Percentiles rank a stretch among this genome's conserved stretches.
Conservation (phyloP, 2,329 filamentous ascomycete genomes). For the Pseudogymnoascus sp. region DNA sequence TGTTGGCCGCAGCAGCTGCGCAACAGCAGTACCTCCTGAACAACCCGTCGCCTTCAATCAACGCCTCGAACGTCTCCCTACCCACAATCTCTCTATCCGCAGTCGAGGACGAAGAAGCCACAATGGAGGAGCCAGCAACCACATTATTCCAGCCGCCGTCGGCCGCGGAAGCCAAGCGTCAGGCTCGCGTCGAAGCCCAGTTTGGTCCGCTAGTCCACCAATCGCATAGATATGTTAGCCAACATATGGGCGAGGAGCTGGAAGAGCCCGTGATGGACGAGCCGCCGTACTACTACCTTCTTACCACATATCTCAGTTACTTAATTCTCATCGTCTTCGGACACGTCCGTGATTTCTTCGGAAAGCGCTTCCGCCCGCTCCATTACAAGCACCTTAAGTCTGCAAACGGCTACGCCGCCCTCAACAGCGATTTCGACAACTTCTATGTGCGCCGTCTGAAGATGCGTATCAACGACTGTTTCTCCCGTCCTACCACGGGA, state of each 20-base stretch:
- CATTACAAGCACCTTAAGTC: conserved; percentile 73
- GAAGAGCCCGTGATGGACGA: conserved; percentile 84
- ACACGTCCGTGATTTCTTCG: conserved; percentile 94
- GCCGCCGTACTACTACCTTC: conserved; percentile 90
- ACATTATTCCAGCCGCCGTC: conserved; percentile 84
- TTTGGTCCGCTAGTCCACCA: conserved; percentile 78
- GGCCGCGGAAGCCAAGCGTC: conserved; percentile 67
- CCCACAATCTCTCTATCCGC: conserved; percentile 90
- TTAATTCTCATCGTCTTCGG: conserved; percentile 91
- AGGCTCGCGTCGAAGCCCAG: conserved; percentile 75
- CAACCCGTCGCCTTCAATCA: conserved; percentile 53
- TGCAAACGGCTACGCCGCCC: conserved; percentile 81
- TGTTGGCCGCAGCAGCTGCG: conserved; percentile 51
- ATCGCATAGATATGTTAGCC: conserved; percentile 80
- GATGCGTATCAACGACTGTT: conserved; percentile 92
- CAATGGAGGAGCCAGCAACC: conserved; percentile 62
- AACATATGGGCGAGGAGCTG: conserved; percentile 72
- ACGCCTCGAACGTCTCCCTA: conserved; percentile 64
- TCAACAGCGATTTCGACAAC: conserved; percentile 98
- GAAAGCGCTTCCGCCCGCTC: conserved; percentile 84
- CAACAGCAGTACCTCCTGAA: conserved; percentile 47
- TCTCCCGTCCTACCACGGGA: conserved; percentile 82
- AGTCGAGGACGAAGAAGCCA: conserved; percentile 66
- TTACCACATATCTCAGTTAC: conserved; percentile 98
- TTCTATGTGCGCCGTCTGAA: conserved; percentile 94